A percentile compares a stretch with the other conserved stretches of the same genome.
phyloP scores from a whole-genome alignment of 2,329 filamentous ascomycete genomes.

The Camptophora hylomeconis region DNA sequence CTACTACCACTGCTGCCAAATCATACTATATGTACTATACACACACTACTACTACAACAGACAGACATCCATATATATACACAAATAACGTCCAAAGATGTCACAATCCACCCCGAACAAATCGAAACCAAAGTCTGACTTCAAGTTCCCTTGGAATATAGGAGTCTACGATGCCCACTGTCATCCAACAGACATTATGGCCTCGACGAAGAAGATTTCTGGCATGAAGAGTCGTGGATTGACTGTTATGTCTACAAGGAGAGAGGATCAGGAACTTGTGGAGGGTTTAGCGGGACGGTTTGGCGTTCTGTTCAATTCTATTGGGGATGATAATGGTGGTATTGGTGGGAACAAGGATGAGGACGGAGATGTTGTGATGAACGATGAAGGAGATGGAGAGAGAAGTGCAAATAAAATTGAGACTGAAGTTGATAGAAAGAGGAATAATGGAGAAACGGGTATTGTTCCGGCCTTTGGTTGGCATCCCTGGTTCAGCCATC shows the following conservation, averaged over 20 bases:
- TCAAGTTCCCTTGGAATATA: too few relatives aligned
- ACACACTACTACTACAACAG: too few relatives aligned
- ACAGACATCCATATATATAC: too few relatives aligned
- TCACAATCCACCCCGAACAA: too few relatives aligned
- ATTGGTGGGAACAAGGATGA: conserved; percentile 1
- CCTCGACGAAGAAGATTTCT: conserved; percentile 40
- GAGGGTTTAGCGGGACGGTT: conserved; percentile 31
- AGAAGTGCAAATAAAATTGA: conserved; percentile 29
- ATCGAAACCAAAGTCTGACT: too few relatives aligned
- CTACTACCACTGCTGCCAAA: too few relatives aligned
- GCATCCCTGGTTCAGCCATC: conserved; percentile 57
- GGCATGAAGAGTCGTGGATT: conserved; percentile 45
- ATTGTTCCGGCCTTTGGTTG: conserved; percentile 52
- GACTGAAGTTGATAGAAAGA: too few relatives aligned
- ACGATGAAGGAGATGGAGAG: conserved; percentile 9
- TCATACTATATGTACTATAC: too few relatives aligned
- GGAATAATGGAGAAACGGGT: conserved; percentile 21
- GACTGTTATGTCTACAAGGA: conserved; percentile 50
- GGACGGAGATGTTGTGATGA: conserved; percentile 7
- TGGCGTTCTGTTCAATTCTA: too few relatives aligned
- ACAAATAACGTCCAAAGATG: too few relatives aligned
- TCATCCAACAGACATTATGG: conserved; percentile 52
- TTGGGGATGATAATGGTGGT: too few relatives aligned
- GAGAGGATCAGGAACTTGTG: conserved; percentile 49
- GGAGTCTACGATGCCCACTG: conserved; percentile 54